A percentile compares a stretch with the other conserved stretches of the same genome.
These are phyloP conservation scores for Curvularia eragrostidis DNA, from an alignment of 2,329 filamentous ascomycete genomes.

Conservation along the genomic window DNA sequence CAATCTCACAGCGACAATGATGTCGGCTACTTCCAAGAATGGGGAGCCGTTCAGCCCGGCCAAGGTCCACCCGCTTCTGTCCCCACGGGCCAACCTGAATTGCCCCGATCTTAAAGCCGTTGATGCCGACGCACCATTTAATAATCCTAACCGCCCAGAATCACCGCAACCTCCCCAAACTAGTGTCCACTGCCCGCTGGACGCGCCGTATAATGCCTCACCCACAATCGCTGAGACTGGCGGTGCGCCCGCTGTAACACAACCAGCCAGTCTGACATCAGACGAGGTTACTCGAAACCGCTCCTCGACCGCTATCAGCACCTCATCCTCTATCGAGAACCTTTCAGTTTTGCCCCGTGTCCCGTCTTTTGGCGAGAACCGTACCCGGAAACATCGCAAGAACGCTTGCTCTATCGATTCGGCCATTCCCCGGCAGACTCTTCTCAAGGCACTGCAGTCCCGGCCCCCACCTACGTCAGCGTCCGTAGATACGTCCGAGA, in stretches of 20 bases:
- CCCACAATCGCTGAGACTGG: slow-evolving; percentile 39
- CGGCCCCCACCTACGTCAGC: slow-evolving; percentile 61
- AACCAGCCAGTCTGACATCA: slow-evolving; percentile 28
- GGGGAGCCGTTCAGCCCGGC: slow-evolving; percentile 46
- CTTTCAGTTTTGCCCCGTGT: slow-evolving; percentile 42
- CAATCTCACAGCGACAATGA: slow-evolving; percentile 27
- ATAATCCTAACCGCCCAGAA: slow-evolving; percentile 35
- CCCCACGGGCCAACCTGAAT: slow-evolving; percentile 39
- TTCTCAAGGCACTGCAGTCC: slow-evolving; percentile 81
- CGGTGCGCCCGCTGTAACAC: slow-evolving; percentile 35
- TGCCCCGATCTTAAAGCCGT: slow-evolving; percentile 46
- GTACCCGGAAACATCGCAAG: slow-evolving; percentile 48
- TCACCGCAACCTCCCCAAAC: slow-evolving; percentile 36
- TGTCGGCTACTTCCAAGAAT: slow-evolving; percentile 29
- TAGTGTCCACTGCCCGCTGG: slow-evolving; percentile 31
- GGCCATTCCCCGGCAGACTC: slow-evolving; percentile 74
- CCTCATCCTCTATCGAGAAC: slow-evolving; percentile 46
- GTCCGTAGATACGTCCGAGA: slow-evolving; percentile 69
- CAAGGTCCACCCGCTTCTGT: slow-evolving; percentile 44
- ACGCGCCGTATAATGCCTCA: slow-evolving; percentile 37
- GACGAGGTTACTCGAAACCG: slow-evolving; percentile 38
- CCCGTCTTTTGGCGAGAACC: slow-evolving; percentile 48
- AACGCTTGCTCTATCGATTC: slow-evolving; percentile 65
- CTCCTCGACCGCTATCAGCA: slow-evolving; percentile 33
- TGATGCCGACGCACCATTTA: slow-evolving; percentile 35